Percentiles rank a stretch among this genome's conserved stretches.
Conservation (phyloP, 2,329 filamentous ascomycete species). For the Aspergillus viridinutans region DNA sequence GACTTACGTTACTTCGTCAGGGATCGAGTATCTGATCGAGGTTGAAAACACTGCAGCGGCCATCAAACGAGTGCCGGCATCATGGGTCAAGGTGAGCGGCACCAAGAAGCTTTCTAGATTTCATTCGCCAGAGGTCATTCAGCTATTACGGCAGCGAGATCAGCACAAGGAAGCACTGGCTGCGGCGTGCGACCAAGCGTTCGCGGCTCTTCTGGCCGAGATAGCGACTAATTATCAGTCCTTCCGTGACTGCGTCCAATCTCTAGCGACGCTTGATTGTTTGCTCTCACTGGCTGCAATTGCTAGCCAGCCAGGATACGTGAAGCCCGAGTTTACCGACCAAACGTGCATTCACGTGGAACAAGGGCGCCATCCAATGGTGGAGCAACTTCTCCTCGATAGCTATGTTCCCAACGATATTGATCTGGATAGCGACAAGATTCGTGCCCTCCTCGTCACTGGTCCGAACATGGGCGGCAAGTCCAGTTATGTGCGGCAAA, state of each 20-base stretch:
- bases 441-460: constrained; percentile 80
- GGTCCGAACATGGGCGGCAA: constrained; percentile 99
- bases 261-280: constrained; percentile 83
- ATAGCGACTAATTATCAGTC: constrained; percentile 83
- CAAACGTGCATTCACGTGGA: constrained; percentile 65
- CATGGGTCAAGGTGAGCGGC: constrained; percentile 90
- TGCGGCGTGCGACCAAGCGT: constrained; percentile 84
- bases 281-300: constrained; percentile 81
- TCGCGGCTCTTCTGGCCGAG: constrained; percentile 63
- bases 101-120: constrained; percentile 91
- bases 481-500: constrained; percentile 90
- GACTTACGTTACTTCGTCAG: constrained; percentile 76
- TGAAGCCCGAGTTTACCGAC: constrained; percentile 66
- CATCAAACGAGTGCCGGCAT: constrained; percentile 83
- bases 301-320: constrained; percentile 81
- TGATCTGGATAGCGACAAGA: constrained; percentile 60
- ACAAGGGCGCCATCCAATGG: constrained; percentile 87
- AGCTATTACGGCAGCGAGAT: constrained; percentile 79
- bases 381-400: constrained; percentile 81
- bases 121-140: constrained; percentile 85
- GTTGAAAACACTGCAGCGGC: constrained; percentile 68
- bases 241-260: constrained; percentile 81
- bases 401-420: constrained; percentile 90
- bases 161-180: constrained; percentile 92
- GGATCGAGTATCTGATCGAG: constrained; percentile 93